These are phyloP conservation scores for Puccinia hordei DNA, from an alignment of 1,284 basidiomycete genomes.

Conservation along the genomic window DNA sequence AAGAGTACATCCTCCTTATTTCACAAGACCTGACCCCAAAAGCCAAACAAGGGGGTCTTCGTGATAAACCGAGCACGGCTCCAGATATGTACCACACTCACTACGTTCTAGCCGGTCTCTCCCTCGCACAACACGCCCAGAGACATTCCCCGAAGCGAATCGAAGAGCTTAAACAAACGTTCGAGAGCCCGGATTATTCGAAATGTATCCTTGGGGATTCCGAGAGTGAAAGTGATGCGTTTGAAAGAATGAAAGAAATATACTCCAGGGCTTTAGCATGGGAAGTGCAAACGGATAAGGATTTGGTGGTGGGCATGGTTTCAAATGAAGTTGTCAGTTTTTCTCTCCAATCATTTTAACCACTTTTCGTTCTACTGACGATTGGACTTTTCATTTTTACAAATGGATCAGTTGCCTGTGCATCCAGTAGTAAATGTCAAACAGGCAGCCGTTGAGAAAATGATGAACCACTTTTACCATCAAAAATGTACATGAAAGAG, in stretches of 20 bases:
- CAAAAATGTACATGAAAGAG: not conserved
- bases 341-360: not conserved
- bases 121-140: constrained; percentile 72
- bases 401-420: constrained; percentile 6
- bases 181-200: constrained; percentile 1
- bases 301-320: constrained; percentile 16
- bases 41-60: constrained; percentile 37
- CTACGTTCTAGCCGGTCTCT: constrained; percentile 85
- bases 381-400: not conserved
- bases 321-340: constrained; percentile 25
- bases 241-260: constrained; percentile 28
- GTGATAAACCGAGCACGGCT: constrained; percentile 38
- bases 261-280: constrained; percentile 29
- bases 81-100: constrained; percentile 88
- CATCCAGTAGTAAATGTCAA: constrained; percentile 42
- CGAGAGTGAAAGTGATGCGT: constrained; percentile 9
- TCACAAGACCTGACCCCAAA: constrained; percentile 54
- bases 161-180: not conserved
- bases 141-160: constrained; percentile 9
- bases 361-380: not conserved
- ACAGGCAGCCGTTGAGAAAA: constrained; percentile 8
- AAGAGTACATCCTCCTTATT: constrained; percentile 58
- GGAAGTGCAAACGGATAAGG: constrained; percentile 11
- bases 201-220: constrained; percentile 24
- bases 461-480: constrained; percentile 48